Evolutionary conservation across 2,329 filamentous ascomycete genomes (phyloP).

Genomic region (Chaetomiaceae sp.): DNA sequence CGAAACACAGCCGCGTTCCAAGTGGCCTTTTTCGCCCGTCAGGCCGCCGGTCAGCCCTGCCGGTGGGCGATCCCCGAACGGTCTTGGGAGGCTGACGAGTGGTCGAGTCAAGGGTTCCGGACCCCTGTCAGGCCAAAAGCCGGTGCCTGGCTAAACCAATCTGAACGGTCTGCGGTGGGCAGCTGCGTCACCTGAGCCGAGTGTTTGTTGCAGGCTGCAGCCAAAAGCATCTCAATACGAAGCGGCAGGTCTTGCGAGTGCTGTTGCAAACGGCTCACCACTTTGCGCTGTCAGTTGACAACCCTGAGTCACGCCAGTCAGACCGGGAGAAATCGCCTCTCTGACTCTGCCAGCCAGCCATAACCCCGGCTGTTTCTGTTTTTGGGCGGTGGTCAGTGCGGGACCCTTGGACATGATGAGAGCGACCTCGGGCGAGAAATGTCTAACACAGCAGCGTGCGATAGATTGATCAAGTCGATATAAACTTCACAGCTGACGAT

Average conservation of each 20-base stretch:
- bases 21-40: slow-evolving; percentile 5
- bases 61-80: slow-evolving; percentile 1
- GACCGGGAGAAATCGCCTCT: too few relatives aligned
- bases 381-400: too few relatives aligned
- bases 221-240: slow-evolving; percentile 13
- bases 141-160: slow-evolving; percentile 19
- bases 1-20: slow-evolving; percentile 10
- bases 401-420: too few relatives aligned
- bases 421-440: too few relatives aligned
- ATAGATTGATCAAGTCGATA: too few relatives aligned
- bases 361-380: too few relatives aligned
- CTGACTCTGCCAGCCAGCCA: too few relatives aligned
- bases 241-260: background rate
- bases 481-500: too few relatives aligned
- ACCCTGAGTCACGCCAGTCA: too few relatives aligned
- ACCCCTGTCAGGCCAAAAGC: background rate
- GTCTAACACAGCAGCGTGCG: too few relatives aligned
- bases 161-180: background rate
- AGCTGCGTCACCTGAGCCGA: slow-evolving; percentile 8
- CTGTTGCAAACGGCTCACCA: too few relatives aligned
- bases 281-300: too few relatives aligned
- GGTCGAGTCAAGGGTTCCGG: background rate
- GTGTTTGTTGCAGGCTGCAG: slow-evolving; percentile 11
- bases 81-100: background rate
- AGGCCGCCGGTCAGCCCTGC: slow-evolving; percentile 5